Conservation (phyloP, 2,329 filamentous ascomycete species). For the Trichoderma cornu-damae region DNA sequence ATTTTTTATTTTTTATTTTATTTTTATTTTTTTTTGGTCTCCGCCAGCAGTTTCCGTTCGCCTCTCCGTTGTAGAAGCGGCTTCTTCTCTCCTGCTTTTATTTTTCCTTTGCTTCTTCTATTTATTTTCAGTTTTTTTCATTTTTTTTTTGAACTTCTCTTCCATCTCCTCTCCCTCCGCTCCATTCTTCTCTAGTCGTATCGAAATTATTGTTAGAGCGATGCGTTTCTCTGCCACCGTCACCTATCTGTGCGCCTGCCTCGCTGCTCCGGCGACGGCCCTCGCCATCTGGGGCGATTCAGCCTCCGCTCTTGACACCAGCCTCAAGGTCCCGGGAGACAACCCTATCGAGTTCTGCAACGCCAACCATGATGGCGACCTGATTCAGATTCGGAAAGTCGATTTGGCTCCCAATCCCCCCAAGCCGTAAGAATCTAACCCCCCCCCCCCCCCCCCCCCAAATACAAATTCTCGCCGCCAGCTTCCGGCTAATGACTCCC, state of each 20-base stretch:
- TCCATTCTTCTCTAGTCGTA: neutral
- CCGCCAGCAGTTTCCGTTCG: neutral
- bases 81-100: neutral
- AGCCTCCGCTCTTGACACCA: slow-evolving; percentile 37
- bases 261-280: slow-evolving; percentile 41
- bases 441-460: too few relatives aligned
- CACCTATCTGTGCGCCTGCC: slow-evolving; percentile 42
- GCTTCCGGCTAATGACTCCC: slow-evolving; percentile 24
- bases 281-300: slow-evolving; percentile 38
- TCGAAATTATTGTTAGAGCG: slow-evolving; percentile 13
- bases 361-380: slow-evolving; percentile 60
- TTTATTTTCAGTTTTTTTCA: too few relatives aligned
- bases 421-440: slow-evolving; percentile 53
- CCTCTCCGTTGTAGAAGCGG: neutral
- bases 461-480: neutral
- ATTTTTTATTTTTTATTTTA: too few relatives aligned
- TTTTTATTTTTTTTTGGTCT: too few relatives aligned
- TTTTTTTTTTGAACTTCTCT: too few relatives aligned
- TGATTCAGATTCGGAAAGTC: slow-evolving; percentile 72
- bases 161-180: neutral
- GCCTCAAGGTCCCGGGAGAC: slow-evolving; percentile 69
- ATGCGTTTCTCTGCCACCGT: slow-evolving; percentile 40
- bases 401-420: slow-evolving; percentile 85
- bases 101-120: neutral
- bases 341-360: slow-evolving; percentile 79